Conservation (phyloP, 805 yeast species). For the Metschnikowia baotianmanensis region DNA sequence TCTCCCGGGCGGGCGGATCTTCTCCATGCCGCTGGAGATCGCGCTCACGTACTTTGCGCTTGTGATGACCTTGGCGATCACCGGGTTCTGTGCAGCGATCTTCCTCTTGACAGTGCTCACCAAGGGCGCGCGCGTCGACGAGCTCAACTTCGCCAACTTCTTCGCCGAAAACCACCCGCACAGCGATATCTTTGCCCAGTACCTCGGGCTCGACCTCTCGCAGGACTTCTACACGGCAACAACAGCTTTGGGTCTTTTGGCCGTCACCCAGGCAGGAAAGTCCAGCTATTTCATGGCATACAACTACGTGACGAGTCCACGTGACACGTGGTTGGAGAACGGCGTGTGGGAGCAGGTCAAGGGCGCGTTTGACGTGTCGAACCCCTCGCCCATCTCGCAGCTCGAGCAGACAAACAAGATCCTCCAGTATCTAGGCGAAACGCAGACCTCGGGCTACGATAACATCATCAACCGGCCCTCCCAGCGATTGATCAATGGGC, state of each 20-base stretch:
- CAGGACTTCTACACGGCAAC: constrained; percentile 70
- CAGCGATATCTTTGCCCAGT: constrained; percentile 20
- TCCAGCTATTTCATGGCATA: constrained; percentile 64
- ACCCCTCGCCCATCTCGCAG: not conserved
- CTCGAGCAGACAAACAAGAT: constrained; percentile 6
- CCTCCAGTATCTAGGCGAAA: constrained; percentile 12
- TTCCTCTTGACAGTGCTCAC: constrained; percentile 58
- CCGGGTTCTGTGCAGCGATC: constrained; percentile 49
- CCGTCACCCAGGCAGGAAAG: constrained; percentile 65
- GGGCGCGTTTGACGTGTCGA: constrained; percentile 1
- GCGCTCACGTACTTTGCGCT: constrained; percentile 67
- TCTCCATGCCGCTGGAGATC: constrained; percentile 53
- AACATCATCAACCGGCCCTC: constrained; percentile 32
- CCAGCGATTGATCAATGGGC: constrained; percentile 22
- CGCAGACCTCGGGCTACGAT: constrained; percentile 25
- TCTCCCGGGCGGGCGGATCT: constrained; percentile 39
- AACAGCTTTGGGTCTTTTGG: constrained; percentile 57
- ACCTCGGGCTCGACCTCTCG: constrained; percentile 40
- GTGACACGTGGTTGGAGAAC: constrained; percentile 48
- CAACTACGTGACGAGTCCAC: constrained; percentile 46
- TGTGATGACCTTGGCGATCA: constrained; percentile 49
- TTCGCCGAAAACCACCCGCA: constrained; percentile 26
- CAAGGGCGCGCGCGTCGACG: constrained; percentile 42
- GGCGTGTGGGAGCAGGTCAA: constrained; percentile 7
- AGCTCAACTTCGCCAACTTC: constrained; percentile 36